phyloP scores from a whole-genome alignment of 2,329 filamentous ascomycete species.

The Verticillium isaacii region DNA sequence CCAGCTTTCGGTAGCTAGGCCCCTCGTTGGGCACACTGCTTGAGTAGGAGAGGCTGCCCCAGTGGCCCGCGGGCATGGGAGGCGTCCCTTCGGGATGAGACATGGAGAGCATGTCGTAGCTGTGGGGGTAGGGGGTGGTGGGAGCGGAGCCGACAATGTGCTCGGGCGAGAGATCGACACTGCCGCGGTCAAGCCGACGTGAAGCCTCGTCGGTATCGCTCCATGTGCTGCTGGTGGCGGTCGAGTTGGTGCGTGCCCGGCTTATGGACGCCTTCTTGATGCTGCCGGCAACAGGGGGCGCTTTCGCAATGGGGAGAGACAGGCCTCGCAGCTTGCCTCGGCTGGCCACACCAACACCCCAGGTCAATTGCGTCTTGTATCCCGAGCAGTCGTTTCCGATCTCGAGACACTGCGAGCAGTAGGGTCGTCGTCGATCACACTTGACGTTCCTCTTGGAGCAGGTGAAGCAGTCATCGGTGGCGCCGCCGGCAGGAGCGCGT shows the following conservation, averaged over 20 bases:
- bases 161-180: conserved; percentile 29
- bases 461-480: conserved; percentile 91
- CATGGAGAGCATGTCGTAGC: conserved; percentile 48
- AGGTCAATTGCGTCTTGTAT: conserved; percentile 95
- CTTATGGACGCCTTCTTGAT: conserved; percentile 41
- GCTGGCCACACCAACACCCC: conserved; percentile 93
- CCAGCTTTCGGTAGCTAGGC: conserved; percentile 39
- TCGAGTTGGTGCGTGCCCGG: conserved; percentile 41
- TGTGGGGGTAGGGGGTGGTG: conserved; percentile 29
- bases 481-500: conserved; percentile 82
- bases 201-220: conserved; percentile 29
- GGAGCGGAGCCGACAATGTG: conserved; percentile 37
- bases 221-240: conserved; percentile 32
- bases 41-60: conserved; percentile 42
- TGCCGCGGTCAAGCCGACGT: conserved; percentile 26
- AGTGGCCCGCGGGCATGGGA: conserved; percentile 31
- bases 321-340: conserved; percentile 89
- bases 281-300: conserved; percentile 47
- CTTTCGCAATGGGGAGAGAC: conserved; percentile 65
- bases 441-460: conserved; percentile 79
- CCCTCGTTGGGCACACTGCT: conserved; percentile 33
- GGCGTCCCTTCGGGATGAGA: conserved; percentile 40
- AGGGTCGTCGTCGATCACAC: conserved; percentile 88
- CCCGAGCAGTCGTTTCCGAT: conserved; percentile 89
- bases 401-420: conserved; percentile 92